A percentile compares a stretch with the other conserved stretches of the same genome.
phyloP scores from a whole-genome alignment of 371 early-diverging fungal species.

The Fennellomyces sp. region DNA sequence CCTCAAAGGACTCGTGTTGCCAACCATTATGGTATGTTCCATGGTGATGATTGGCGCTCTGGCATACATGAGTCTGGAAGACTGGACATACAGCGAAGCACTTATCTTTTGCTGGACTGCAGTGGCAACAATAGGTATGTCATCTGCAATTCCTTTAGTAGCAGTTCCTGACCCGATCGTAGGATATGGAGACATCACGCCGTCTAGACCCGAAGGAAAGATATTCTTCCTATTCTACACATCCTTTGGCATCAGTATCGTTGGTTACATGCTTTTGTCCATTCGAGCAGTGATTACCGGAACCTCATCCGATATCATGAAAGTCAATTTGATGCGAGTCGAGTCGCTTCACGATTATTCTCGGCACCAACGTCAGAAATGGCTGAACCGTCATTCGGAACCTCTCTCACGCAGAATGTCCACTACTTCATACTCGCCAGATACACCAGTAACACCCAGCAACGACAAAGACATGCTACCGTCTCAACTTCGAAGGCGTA shows the following conservation, averaged over 20 bases:
- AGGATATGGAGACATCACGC: conserved; percentile 28
- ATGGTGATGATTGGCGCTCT: conserved; percentile 13
- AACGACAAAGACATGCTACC: background rate
- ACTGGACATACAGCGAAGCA: conserved; percentile 24
- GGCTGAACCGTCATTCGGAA: conserved; percentile 9
- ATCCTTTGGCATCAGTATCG: conserved; percentile 16
- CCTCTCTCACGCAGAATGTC: background rate
- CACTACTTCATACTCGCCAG: background rate
- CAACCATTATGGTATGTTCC: conserved; percentile 18
- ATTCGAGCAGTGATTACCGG: conserved; percentile 26
- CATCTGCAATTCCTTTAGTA: background rate
- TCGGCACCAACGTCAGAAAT: conserved; percentile 17
- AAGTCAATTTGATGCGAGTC: conserved; percentile 24
- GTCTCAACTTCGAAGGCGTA: background rate
- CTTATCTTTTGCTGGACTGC: conserved; percentile 22
- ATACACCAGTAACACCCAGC: background rate
- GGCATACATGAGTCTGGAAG: conserved; percentile 12
- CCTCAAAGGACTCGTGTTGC: conserved; percentile 16
- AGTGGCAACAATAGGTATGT: conserved; percentile 20
- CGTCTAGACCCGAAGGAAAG: conserved; percentile 10
- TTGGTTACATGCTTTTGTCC: conserved; percentile 21
- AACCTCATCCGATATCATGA: conserved; percentile 17
- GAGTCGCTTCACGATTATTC: conserved; percentile 20
- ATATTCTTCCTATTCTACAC: conserved; percentile 21
- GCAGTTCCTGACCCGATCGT: too few relatives aligned